Base-by-base conservation (phyloP, 192 early-diverging fungal species). In the Coemansia sp. region DNA sequence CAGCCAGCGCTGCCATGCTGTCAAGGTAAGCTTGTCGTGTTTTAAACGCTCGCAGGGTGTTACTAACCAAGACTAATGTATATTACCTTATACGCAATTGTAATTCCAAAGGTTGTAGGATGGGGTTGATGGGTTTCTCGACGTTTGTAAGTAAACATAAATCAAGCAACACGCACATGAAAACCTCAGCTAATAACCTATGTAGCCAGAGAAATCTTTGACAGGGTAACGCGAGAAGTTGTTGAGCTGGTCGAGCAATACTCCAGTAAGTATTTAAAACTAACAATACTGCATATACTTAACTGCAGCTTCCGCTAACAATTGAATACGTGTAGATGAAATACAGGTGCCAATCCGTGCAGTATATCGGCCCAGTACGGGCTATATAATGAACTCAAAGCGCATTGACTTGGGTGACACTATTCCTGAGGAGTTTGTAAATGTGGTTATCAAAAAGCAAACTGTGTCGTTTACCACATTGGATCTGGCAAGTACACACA, bases 1-100 rank as follows among this genome's bases (percentile, higher is more conserved):
- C 32, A 91, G 92, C 60, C 94, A 94, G 71, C 81, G 91, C 24
- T 93, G 92, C 57, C 92, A 92, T 64, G 91, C 91, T 5, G 86
- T 95, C 31, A 93, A 90, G 74, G 76, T 76, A 71, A 54, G 47
- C n/a, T n/a, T n/a, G n/a, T n/a, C n/a, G n/a, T n/a, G n/a, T n/a
- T n/a, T n/a, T n/a, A n/a, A n/a, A n/a, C n/a, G n/a, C n/a, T n/a
- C n/a, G n/a, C n/a, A n/a, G n/a, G n/a, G n/a, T n/a, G n/a, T n/a
- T n/a, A n/a, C n/a, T n/a, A n/a, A n/a, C n/a, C n/a, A n/a, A n/a
- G n/a, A n/a, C n/a, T n/a, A n/a, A n/a, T n/a, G n/a, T n/a, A n/a
- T n/a, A n/a, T n/a, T n/a, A n/a, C n/a, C n/a, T n/a, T n/a, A n/a
- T n/a, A n/a, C n/a, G n/a, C n/a, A n/a, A n/a, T n/a, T n/a, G n/a